phyloP scores from a whole-genome alignment of 352 stramenopile genomes.

The Phytopythium mirpurense region DNA sequence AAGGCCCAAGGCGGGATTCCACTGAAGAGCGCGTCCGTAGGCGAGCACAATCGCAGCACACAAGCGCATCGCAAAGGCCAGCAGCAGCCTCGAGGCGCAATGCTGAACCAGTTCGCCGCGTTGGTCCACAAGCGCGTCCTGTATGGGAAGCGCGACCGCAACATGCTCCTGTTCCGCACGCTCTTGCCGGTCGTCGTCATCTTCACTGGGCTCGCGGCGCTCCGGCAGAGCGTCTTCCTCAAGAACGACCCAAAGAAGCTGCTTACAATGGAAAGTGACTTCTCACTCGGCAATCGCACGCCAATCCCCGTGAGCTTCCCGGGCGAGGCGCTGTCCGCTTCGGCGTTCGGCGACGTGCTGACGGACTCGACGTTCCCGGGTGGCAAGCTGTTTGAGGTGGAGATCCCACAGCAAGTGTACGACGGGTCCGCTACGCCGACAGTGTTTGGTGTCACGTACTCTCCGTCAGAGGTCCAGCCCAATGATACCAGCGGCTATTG shows the following conservation, averaged over 20 bases:
- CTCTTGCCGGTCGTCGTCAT: conserved; percentile 67
- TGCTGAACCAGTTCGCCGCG: conserved; percentile 39
- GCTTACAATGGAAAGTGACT: conserved; percentile 28
- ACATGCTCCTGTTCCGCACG: conserved; percentile 70
- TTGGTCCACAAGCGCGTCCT: conserved; percentile 54
- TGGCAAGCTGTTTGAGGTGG: conserved; percentile 23
- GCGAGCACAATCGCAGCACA: neutral
- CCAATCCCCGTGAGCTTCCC: conserved; percentile 47
- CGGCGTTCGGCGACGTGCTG: conserved; percentile 18
- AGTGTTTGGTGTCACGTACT: conserved; percentile 54
- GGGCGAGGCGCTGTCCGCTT: conserved; percentile 1
- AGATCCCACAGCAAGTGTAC: conserved; percentile 32
- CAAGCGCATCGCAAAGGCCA: too few relatives aligned
- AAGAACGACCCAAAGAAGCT: conserved; percentile 43
- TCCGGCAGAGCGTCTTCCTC: conserved; percentile 48
- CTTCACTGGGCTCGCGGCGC: conserved; percentile 47
- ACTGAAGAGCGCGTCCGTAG: neutral
- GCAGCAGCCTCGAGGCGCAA: too few relatives aligned
- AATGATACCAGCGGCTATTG: conserved; percentile 56
- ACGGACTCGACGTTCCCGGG: conserved; percentile 18
- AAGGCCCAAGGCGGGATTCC: neutral
- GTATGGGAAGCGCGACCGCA: conserved; percentile 50
- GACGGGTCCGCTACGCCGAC: conserved; percentile 19
- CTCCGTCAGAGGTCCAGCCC: conserved; percentile 22
- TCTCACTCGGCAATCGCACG: conserved; percentile 20